Base-by-base conservation (phyloP, 306 rosid genomes). In the Echinosophora koreensis region DNA sequence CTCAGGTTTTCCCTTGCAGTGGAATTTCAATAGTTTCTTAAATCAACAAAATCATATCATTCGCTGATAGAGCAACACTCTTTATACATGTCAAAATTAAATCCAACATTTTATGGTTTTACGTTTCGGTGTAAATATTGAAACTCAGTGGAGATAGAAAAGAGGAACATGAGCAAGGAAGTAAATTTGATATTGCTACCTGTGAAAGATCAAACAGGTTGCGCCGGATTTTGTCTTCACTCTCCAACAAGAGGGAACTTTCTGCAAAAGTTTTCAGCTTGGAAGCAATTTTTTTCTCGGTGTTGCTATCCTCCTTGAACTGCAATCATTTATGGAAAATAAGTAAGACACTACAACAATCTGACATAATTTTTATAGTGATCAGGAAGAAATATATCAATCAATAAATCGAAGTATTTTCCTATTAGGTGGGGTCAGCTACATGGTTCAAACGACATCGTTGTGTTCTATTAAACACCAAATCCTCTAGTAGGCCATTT, bases 221-320 rank as follows among this genome's bases (percentile, higher is more conserved):
- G 59, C 74, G 92, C 66, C 80, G 84, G 39, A 85, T 82, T 69
- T 88, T 81, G 62, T 86, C 88, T 78, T 77, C 96, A 81, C 85
- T 85, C 67, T 89, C 93, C 60, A 90, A 80, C 52, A 85, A 56
- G 59, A 84, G 66, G 52, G 91, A 88, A 39, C 82, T 81, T 72
- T 86, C 97, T 6, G 85, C 82, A 76, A 69, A 82, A 59, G 90
- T 71, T 84, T 90, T 88, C 80, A 95, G 88, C 93, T 89, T 90
- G 86, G 95, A 76, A 71, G 78, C 97, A 83, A 95, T 82, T 80
- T 89, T 90, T 85, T 92, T 89, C 89, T 92, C 89, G 5, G 98
- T 90, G 89, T 87, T 84, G 84, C 98, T 77, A 67, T 92, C 97
- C 82, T 92, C 97, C 89, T 90, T 95, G 85, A 95, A 95, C 98